phyloP scores from a whole-genome alignment of 1,284 basidiomycete genomes.

The Wolfiporia cocos region DNA sequence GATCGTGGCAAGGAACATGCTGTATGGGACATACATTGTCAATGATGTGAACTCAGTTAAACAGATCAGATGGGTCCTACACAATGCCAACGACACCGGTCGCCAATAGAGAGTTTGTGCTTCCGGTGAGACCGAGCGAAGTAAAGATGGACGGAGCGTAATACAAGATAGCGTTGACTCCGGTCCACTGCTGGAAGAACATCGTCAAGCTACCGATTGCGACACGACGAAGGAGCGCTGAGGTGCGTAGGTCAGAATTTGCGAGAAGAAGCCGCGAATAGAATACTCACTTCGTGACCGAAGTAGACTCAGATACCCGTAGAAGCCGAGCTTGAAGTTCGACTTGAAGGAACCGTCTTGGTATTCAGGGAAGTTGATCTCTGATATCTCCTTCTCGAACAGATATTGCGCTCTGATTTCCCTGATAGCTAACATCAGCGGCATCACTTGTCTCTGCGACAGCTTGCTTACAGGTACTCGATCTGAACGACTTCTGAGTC shows the following conservation, averaged over 20 bases:
- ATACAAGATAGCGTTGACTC: slow-evolving; percentile 64
- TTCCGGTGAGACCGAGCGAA: slow-evolving; percentile 50
- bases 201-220: slow-evolving; percentile 59
- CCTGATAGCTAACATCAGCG: slow-evolving; percentile 24
- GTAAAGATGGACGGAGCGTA: slow-evolving; percentile 65
- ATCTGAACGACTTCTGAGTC: slow-evolving; percentile 67
- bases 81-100: slow-evolving; percentile 82
- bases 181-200: slow-evolving; percentile 73
- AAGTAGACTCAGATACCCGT: slow-evolving; percentile 51
- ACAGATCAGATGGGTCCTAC: slow-evolving; percentile 30
- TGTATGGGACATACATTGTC: slow-evolving; percentile 16
- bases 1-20: slow-evolving; percentile 71
- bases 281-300: slow-evolving; percentile 38
- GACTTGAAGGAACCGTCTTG: slow-evolving; percentile 56
- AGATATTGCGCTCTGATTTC: slow-evolving; percentile 76
- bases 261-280: slow-evolving; percentile 3
- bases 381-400: slow-evolving; percentile 62
- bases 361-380: slow-evolving; percentile 51
- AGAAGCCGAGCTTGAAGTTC: slow-evolving; percentile 55
- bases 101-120: slow-evolving; percentile 59
- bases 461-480: slow-evolving; percentile 54
- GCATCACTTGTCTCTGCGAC: not conserved
- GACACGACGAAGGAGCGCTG: slow-evolving; percentile 54
- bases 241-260: slow-evolving; percentile 1
- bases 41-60: not conserved